Evolutionary conservation across 2,329 filamentous ascomycete genomes (phyloP), one percentile per base, ranked within the genome.

Genomic region (Setomelanomma holmii): DNA sequence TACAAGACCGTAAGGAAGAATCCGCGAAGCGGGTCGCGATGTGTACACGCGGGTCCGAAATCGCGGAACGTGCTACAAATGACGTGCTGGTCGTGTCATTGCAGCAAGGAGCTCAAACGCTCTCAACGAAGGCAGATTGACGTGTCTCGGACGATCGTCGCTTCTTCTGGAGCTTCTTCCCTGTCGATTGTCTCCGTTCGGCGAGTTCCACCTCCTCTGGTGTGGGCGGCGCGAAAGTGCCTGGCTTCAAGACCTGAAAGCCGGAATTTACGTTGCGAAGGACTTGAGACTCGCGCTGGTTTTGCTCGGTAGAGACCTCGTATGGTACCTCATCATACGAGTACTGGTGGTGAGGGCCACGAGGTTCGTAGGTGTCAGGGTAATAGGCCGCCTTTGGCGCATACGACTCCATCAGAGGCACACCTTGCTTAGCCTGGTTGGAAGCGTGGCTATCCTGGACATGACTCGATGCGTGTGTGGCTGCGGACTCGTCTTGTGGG

Each of bases 151-250:
- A 74, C 27, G 68, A 63, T 52, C 66, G 67, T 17, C 73, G 67
- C 55, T 76, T 78, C 69, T 79, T 80, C 53, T 78, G 76, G 3
- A 79, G 68, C 53, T 73, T 75, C 49, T 68, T 74, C 5, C 27
- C 27, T 30, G 10, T 8, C 5, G 74, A 74, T 38, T 72, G 67
- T 50, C 72, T 73, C 61, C 69, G 69, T 45, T 74, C 67, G 7
- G 67, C 59, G n/a, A 65, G 39, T 48, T 67, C 57, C 50, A 61
- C 41, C 27, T 69, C 64, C 36, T 71, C 67, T 27, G 68, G 65
- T 4, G 67, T 66, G 19, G 70, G 66, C 6, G 68, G 61, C 39
- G 67, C 62, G 45, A 76, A 68, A n/a, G 73, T 76, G 47, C 75
- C 75, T 36, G 75, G 74, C 24, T 62, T 65, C 21, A 77, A 58